A percentile compares a stretch with the other conserved stretches of the same genome.
Conservation (phyloP, 2,329 filamentous ascomycete species). For the Ophiobolus disseminans region DNA sequence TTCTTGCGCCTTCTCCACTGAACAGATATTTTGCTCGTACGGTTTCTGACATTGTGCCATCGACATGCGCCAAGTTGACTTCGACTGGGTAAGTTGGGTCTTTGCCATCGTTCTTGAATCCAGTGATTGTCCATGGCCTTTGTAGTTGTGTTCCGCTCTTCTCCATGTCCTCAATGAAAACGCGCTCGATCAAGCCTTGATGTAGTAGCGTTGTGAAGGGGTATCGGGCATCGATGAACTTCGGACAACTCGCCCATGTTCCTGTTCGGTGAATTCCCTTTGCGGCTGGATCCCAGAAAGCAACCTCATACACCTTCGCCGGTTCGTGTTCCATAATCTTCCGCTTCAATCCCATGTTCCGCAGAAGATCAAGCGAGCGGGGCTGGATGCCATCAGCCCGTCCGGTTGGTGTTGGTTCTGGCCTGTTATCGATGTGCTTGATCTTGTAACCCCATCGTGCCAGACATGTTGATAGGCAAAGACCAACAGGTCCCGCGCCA, state of each 20-base stretch:
- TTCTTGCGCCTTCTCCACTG: constrained; percentile 67
- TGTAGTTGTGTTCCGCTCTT: constrained; percentile 65
- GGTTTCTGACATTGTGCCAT: constrained; percentile 73
- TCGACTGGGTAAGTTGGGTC: constrained; percentile 79
- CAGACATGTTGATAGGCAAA: constrained; percentile 86
- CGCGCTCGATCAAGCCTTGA: constrained; percentile 68
- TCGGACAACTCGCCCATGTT: constrained; percentile 86
- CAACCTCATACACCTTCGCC: constrained; percentile 79
- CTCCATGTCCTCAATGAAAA: constrained; percentile 67
- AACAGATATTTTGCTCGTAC: constrained; percentile 68
- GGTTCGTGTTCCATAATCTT: constrained; percentile 87
- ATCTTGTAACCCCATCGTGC: constrained; percentile 94
- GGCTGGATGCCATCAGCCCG: constrained; percentile 93
- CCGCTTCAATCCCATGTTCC: constrained; percentile 88
- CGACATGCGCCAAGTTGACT: constrained; percentile 77
- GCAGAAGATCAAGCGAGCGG: constrained; percentile 82
- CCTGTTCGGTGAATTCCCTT: constrained; percentile 66
- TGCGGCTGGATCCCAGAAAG: constrained; percentile 67
- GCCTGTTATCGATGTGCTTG: constrained; percentile 91
- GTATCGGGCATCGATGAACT: constrained; percentile 73
- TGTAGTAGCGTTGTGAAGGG: constrained; percentile 69
- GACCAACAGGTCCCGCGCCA: constrained; percentile 86
- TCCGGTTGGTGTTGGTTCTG: constrained; percentile 83
- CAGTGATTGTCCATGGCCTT: constrained; percentile 67
- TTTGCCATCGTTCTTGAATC: constrained; percentile 66